These are phyloP conservation scores for Mycotypha africana DNA, from an alignment of 371 early-diverging fungal species.

Conservation along the genomic window DNA sequence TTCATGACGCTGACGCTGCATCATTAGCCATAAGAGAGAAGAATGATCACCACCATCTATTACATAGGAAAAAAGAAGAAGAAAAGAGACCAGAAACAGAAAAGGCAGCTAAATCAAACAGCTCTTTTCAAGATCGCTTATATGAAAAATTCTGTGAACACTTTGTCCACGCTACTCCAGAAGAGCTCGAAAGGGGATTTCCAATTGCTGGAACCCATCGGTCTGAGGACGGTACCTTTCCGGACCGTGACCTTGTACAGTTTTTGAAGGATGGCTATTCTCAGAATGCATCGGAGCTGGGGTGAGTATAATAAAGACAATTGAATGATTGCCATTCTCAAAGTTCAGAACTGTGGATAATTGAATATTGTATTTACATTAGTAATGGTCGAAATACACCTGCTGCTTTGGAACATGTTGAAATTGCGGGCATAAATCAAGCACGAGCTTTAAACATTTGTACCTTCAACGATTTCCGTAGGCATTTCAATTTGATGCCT, in stretches of 20 bases:
- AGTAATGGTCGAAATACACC: conserved; percentile 43
- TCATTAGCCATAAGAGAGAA: too few relatives aligned
- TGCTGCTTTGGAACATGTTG: conserved; percentile 34
- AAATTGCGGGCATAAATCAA: conserved; percentile 42
- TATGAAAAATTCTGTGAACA: conserved; percentile 23
- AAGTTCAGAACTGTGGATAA: too few relatives aligned
- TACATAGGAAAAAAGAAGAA: conserved; percentile 19
- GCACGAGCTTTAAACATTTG: conserved; percentile 30
- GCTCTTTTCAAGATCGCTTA: conserved; percentile 18
- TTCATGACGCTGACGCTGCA: conserved; percentile 1
- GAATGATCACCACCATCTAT: too few relatives aligned
- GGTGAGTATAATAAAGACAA: conserved; percentile 9
- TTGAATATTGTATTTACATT: too few relatives aligned
- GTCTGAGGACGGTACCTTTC: conserved; percentile 25
- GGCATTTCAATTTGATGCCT: conserved; percentile 30
- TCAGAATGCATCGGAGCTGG: conserved; percentile 30
- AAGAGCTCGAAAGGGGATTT: conserved; percentile 29
- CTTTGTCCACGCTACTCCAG: conserved; percentile 29
- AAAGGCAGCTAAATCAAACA: too few relatives aligned
- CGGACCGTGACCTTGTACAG: conserved; percentile 24
- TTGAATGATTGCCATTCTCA: too few relatives aligned
- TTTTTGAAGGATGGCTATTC: conserved; percentile 20
- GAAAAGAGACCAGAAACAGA: too few relatives aligned
- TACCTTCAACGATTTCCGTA: conserved; percentile 46
- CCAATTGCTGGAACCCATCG: conserved; percentile 40